phyloP scores from a whole-genome alignment of 2,329 filamentous ascomycete genomes.

The Alternaria gaisen region DNA sequence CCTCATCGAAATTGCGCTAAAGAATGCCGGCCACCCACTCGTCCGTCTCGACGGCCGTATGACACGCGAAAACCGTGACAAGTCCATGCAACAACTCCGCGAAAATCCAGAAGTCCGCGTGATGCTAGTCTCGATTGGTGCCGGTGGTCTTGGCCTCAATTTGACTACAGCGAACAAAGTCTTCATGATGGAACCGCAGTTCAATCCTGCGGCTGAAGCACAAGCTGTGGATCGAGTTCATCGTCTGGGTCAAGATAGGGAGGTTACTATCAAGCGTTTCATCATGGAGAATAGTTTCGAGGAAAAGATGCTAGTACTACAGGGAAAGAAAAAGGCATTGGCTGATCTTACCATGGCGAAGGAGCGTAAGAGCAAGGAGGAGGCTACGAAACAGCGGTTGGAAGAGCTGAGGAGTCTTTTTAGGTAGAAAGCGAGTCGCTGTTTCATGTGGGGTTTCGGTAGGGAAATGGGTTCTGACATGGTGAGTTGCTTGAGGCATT shows the following conservation, averaged over 20 bases:
- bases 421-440: constrained; percentile 24
- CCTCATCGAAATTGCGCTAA: constrained; percentile 84
- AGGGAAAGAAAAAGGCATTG: constrained; percentile 90
- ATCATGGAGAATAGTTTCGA: constrained; percentile 93
- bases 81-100: constrained; percentile 80
- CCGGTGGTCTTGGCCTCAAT: constrained; percentile 91
- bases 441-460: neutral
- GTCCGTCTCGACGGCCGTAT: constrained; percentile 92
- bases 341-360: constrained; percentile 74
- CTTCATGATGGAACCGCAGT: constrained; percentile 98
- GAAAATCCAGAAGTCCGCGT: constrained; percentile 75
- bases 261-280: constrained; percentile 85
- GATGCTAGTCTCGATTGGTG: constrained; percentile 90
- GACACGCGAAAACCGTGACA: constrained; percentile 75
- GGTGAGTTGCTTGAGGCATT: neutral
- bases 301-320: constrained; percentile 88
- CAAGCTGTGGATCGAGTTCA: constrained; percentile 90
- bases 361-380: constrained; percentile 65
- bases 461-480: neutral
- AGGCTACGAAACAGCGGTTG: constrained; percentile 71
- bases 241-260: constrained; percentile 75
- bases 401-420: constrained; percentile 69
- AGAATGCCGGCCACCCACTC: constrained; percentile 70
- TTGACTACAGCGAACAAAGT: constrained; percentile 85
- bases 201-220: constrained; percentile 93